A percentile compares a stretch with the other conserved stretches of the same genome.
phyloP scores from a whole-genome alignment of 1,284 basidiomycete species.

The Schizophyllum amplum region DNA sequence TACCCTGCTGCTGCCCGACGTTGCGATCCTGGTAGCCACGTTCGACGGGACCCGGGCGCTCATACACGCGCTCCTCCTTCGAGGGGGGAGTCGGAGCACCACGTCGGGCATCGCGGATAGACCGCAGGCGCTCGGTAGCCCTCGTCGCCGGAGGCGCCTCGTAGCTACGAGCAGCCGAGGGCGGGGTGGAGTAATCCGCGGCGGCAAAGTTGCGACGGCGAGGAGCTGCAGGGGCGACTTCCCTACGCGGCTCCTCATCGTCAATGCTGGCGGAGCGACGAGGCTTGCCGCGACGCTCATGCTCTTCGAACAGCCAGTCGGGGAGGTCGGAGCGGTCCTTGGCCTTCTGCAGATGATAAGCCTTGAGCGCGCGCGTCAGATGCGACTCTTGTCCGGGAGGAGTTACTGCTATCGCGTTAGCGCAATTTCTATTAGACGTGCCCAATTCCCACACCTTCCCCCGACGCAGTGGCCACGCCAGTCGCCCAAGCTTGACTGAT shows the following conservation, averaged over 20 bases:
- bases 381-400: conserved; percentile 53
- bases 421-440: not conserved
- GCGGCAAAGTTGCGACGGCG: not conserved
- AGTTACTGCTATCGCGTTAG: conserved; percentile 29
- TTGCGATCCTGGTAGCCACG: not conserved
- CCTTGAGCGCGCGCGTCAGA: conserved; percentile 57
- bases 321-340: conserved; percentile 52
- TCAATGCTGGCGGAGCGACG: not conserved
- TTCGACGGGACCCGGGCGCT: no score
- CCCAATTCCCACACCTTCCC: conserved; percentile 36
- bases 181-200: not conserved
- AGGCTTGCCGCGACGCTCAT: conserved; percentile 30
- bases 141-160: not conserved
- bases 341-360: conserved; percentile 57
- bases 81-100: not conserved
- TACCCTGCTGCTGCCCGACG: not conserved
- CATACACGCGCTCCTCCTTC: not conserved
- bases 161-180: not conserved
- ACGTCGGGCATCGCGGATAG: not conserved
- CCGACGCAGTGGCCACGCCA: conserved; percentile 32
- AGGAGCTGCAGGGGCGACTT: not conserved
- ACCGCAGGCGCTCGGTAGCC: not conserved
- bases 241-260: not conserved
- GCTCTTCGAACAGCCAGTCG: conserved; percentile 55
- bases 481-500: conserved; percentile 50